Evolutionary conservation across 805 yeast species (phyloP).

Genomic region (Hanseniaspora guilliermondii): DNA sequence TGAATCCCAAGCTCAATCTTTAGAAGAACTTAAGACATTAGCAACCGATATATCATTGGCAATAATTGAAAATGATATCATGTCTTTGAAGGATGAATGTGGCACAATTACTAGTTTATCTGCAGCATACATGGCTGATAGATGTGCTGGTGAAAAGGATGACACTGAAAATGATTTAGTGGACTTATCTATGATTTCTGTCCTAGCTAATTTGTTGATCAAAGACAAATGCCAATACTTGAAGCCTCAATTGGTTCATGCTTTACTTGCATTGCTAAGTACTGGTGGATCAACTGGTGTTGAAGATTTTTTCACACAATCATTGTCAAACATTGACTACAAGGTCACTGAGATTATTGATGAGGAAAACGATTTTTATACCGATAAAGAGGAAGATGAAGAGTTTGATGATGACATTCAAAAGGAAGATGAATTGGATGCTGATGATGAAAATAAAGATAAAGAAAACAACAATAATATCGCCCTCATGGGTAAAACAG

Average conservation of each 20-base stretch:
- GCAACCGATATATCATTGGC: conserved; percentile 3
- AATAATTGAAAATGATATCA: conserved; percentile 9
- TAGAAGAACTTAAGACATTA: background rate
- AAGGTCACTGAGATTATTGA: conserved; percentile 1
- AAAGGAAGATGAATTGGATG: background rate
- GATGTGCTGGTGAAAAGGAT: conserved; percentile 2
- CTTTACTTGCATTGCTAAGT: conserved; percentile 60
- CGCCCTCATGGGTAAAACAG: conserved; percentile 7
- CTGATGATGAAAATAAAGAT: background rate
- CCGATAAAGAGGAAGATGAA: conserved; percentile 20
- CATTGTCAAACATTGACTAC: conserved; percentile 5
- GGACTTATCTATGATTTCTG: conserved; percentile 46
- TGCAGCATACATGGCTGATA: conserved; percentile 8
- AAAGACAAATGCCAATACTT: conserved; percentile 58
- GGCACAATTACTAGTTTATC: conserved; percentile 5
- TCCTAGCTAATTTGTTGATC: conserved; percentile 47
- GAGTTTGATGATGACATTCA: conserved; percentile 22
- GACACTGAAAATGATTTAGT: conserved; percentile 23
- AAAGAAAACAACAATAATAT: background rate
- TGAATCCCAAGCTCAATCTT: background rate
- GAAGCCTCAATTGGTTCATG: conserved; percentile 73
- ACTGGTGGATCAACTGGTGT: conserved; percentile 31
- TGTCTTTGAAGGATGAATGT: conserved; percentile 8
- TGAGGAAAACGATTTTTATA: conserved; percentile 12
- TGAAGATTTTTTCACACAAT: conserved; percentile 8